Conservation (phyloP, 306 rosid genomes). For the Acacia confusa region DNA sequence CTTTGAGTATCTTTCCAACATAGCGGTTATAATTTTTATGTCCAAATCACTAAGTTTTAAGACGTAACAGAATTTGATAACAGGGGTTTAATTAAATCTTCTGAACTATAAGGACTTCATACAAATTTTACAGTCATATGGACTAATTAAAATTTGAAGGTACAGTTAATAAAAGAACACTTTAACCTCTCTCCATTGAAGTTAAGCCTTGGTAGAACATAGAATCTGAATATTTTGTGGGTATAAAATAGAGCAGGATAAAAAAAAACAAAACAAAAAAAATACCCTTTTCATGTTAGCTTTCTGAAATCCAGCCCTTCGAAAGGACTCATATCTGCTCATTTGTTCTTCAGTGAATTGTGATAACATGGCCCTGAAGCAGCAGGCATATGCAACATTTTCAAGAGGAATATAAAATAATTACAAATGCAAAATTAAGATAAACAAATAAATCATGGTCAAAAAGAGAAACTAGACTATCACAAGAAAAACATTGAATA, state of each 20-base stretch:
- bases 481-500: background rate
- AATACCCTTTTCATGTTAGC: slow-evolving; percentile 88
- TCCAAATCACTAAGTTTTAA: background rate
- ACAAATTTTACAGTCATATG: background rate
- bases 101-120: background rate
- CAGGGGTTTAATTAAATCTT: background rate
- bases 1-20: background rate
- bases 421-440: background rate
- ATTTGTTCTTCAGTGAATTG: slow-evolving; percentile 89
- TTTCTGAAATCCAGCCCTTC: slow-evolving; percentile 94
- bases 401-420: background rate
- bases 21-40: background rate
- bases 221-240: background rate
- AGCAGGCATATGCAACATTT: background rate
- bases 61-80: background rate
- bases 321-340: slow-evolving; percentile 91
- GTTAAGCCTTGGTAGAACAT: background rate
- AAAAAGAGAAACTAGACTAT: background rate
- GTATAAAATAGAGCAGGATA: background rate
- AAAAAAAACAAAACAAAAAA: slow-evolving; percentile 1
- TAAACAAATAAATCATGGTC: background rate
- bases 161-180: background rate
- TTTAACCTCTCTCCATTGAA: background rate
- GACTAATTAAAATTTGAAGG: background rate
- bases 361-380: slow-evolving; percentile 68